Evolutionary conservation across 495 filamentous ascomycete genomes (phyloP).

Genomic region (Annulohypoxylon stygium): DNA sequence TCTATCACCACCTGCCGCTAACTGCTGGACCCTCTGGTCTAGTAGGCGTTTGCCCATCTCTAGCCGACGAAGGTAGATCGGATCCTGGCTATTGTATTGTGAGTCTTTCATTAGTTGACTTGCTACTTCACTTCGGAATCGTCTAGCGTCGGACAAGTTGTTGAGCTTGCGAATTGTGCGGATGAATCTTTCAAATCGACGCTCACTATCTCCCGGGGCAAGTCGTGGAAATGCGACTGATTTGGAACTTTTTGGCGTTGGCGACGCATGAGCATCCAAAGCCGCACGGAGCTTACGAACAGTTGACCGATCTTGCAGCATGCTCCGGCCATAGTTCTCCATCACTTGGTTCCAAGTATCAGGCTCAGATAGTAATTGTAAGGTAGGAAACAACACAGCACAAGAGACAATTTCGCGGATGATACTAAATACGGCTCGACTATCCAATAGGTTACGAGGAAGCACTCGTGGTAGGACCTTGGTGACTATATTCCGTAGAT

Average conservation of each 20-base stretch:
- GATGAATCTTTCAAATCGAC: slow-evolving; percentile 94
- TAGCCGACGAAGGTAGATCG: slow-evolving; percentile 84
- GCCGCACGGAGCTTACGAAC: slow-evolving; percentile 94
- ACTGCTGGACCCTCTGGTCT: slow-evolving; percentile 87
- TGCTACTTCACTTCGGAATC: slow-evolving; percentile 91
- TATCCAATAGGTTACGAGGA: slow-evolving; percentile 78
- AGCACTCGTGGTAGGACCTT: slow-evolving; percentile 81
- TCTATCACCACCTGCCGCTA: slow-evolving; percentile 75
- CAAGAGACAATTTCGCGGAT: slow-evolving; percentile 88
- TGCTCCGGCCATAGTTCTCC: slow-evolving; percentile 86
- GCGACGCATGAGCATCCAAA: slow-evolving; percentile 93
- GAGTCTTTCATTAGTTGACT: slow-evolving; percentile 91
- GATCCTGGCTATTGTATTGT: slow-evolving; percentile 81
- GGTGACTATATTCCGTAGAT: slow-evolving; percentile 78
- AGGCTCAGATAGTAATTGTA: slow-evolving; percentile 83
- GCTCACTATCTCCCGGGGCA: slow-evolving; percentile 77
- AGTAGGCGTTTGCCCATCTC: slow-evolving; percentile 91
- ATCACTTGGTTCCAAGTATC: slow-evolving; percentile 98
- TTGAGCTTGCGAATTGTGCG: slow-evolving; percentile 88
- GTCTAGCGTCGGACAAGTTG: slow-evolving; percentile 92
- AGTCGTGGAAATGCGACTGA: slow-evolving; percentile 75
- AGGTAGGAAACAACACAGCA: slow-evolving; percentile 76
- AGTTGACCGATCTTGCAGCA: slow-evolving; percentile 95
- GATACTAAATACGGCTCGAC: slow-evolving; percentile 81
- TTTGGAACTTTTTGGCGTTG: slow-evolving; percentile 74